Conservation (phyloP, 148 eudicot species). For the Nepenthes mirabilis region DNA sequence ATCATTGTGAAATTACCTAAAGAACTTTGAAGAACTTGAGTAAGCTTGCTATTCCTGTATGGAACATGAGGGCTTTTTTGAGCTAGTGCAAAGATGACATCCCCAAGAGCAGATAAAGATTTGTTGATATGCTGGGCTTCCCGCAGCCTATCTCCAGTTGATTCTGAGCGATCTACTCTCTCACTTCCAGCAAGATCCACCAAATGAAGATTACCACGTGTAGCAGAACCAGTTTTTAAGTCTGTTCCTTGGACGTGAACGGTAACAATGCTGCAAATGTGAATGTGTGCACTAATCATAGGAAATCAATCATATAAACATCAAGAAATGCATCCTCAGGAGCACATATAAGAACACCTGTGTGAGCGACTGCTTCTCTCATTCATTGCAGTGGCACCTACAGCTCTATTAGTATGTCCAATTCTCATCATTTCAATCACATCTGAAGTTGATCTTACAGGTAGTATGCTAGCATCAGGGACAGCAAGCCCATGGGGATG, state of each 20-base stretch:
- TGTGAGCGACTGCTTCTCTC: constrained; percentile 81
- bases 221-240: constrained; percentile 28
- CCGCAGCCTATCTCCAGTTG: constrained; percentile 52
- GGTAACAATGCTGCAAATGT: constrained; percentile 41
- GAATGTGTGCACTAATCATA: background rate
- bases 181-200: constrained; percentile 86
- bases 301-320: background rate
- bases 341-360: constrained; percentile 29
- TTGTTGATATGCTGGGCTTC: constrained; percentile 80
- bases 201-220: constrained; percentile 61
- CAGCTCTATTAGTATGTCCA: constrained; percentile 49
- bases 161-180: constrained; percentile 68
- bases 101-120: constrained; percentile 67
- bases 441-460: constrained; percentile 41
- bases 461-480: constrained; percentile 61
- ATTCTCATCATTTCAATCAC: constrained; percentile 50
- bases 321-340: background rate
- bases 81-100: constrained; percentile 59
- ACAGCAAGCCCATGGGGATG: constrained; percentile 57
- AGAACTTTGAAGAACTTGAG: constrained; percentile 69
- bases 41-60: constrained; percentile 75
- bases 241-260: constrained; percentile 56
- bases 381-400: constrained; percentile 53
- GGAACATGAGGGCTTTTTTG: constrained; percentile 64
- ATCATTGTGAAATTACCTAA: constrained; percentile 26